Evolutionary conservation across 225 moss, liverwort and hornwort genomes (phyloP), one percentile per base, ranked within the genome.

Genomic region (Physcomitrellopsis africana): DNA sequence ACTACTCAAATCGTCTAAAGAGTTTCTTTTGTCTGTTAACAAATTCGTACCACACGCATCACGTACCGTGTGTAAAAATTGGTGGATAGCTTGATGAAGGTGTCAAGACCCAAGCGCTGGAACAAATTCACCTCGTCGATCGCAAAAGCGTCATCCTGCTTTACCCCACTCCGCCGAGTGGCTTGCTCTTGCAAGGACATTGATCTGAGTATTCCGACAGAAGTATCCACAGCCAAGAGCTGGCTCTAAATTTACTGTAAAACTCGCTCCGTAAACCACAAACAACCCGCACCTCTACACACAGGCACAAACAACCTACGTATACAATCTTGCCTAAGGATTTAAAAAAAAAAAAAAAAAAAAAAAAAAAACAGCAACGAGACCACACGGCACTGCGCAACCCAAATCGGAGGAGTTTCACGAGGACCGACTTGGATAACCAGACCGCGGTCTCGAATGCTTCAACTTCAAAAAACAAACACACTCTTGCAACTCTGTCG

Each of bases 81-180:
- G 29, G 90, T 92, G 72, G 94, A 94, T 73, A 94, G 94, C 83
- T 94, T 84, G 76, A 89, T 68, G 65, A 92, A 94, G 43, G 90
- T 71, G 27, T 84, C 92, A 20, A 82, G 86, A 13, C 94, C 92
- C 54, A 94, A 88, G 72, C 82, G 84, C 81, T 89, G 75, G 72
- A 78, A 94, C 82, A 94, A 48, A 68, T 88, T 92, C 79, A 90
- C 90, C 48, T 91, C 84, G 27, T 92, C 92, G 44, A 94, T 82
- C 15, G 88, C 85, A 65, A 94, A 94, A 8, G 94, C 94, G 27
- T 94, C 92, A 67, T 94, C 94, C 45, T 85, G 88, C 77, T 78
- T 88, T 74, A 92, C 92, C 24, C 94, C 92, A 72, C 94, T 94
- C 53, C 90, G 81, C 75, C 79, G 76, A 27, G 92, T 81, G 20